phyloP scores from a whole-genome alignment of 352 stramenopile genomes.

The Peronospora farinosa region DNA sequence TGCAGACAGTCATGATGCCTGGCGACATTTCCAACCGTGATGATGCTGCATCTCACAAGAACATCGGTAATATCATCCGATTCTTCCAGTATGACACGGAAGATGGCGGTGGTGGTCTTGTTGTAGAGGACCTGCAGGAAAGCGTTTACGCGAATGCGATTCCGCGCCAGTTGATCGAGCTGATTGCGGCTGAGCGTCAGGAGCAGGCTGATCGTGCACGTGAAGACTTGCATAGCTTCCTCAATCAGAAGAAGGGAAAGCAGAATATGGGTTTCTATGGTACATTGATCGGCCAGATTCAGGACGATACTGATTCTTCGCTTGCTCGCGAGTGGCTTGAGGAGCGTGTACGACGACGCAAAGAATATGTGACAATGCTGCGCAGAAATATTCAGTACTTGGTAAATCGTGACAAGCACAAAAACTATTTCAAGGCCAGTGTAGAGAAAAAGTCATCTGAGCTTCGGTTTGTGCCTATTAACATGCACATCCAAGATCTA shows the following conservation, averaged over 20 bases:
- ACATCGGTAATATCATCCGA: conserved; percentile 85
- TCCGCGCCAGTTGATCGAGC: conserved; percentile 71
- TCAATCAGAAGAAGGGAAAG: conserved; percentile 85
- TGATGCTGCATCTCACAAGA: conserved; percentile 72
- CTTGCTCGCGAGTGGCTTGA: conserved; percentile 77
- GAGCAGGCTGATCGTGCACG: conserved; percentile 74
- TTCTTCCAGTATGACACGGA: conserved; percentile 87
- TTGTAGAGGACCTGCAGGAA: conserved; percentile 82
- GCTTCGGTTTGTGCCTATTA: conserved; percentile 82
- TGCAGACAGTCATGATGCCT: conserved; percentile 86
- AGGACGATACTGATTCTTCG: conserved; percentile 76
- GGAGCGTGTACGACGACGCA: conserved; percentile 62
- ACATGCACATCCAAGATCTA: conserved; percentile 83
- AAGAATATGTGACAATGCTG: conserved; percentile 77
- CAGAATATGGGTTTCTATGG: conserved; percentile 80
- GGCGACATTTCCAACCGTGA: conserved; percentile 65
- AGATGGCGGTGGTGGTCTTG: conserved; percentile 65
- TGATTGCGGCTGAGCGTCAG: conserved; percentile 70
- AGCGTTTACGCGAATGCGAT: conserved; percentile 74
- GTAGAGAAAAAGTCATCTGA: conserved; percentile 81
- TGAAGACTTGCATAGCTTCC: conserved; percentile 68
- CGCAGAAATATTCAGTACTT: conserved; percentile 82
- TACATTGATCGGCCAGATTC: conserved; percentile 82
- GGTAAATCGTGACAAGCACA: conserved; percentile 85
- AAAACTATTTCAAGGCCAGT: conserved; percentile 85